Base-by-base conservation (phyloP, 2,329 filamentous ascomycete species). In the Sclerotinia nivalis region DNA sequence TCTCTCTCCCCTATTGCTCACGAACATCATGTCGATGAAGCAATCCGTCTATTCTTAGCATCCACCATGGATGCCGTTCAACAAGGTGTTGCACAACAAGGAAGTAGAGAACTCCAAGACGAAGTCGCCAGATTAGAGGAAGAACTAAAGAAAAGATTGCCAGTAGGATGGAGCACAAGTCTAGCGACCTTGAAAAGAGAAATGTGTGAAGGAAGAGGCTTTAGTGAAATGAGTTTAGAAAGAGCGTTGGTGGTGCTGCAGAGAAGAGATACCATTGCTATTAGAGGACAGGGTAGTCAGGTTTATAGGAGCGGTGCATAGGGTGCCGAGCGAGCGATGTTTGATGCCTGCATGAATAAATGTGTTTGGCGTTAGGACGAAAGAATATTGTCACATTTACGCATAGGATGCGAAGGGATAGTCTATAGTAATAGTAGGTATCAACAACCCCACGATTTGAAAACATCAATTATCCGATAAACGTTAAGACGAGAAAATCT, bases 41-140 rank as follows among this genome's bases (percentile, higher is more conserved):
- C 96, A 2, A 99, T 99, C 76, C 91, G 96, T 0, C 87, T 99
- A 22, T 99, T 99, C 89, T 84, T 99, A 43, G 96, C 94, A 74
- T 94, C 91, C 4, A 99, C 96, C 70, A 98, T 99, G 96, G 95
- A 99, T 78, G 96, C 96, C 10, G 93, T 98, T 69, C 95, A 93
- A 71, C 93, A 97, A 77, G 95, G 94, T 71, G 66, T 64, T 9
- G 90, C 91, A 74, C 92, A 90, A 73, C 88, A 92, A 75, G 93
- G 92, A 50, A 93, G 90, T 77, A 91, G 93, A 72, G 95, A 98
- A 81, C 84, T 98, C 69, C 95, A 96, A 81, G 93, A 97, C 65
- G 96, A 98, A 80, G 92, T 93, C 8, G 85, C 86, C 74, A 93
- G 93, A 75, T 88, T 98, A 7, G 96, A 98, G 81, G 89, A 93